Conservation (phyloP, 2,329 filamentous ascomycete genomes). For the Fusarium metavorans region DNA sequence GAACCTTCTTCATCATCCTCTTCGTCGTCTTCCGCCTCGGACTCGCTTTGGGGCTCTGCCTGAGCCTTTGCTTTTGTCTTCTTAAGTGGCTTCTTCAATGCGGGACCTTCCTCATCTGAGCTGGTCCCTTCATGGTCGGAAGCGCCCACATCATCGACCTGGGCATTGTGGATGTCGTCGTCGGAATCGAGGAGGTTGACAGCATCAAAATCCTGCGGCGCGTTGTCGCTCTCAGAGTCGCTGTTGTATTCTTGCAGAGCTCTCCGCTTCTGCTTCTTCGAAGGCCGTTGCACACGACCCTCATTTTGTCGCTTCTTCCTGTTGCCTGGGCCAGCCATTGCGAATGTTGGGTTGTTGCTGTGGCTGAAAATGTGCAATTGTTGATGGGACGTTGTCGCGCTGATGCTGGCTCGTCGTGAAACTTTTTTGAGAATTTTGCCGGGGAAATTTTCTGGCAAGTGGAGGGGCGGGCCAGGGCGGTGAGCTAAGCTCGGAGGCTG, state of each 20-base stretch:
- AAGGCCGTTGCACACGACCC: conserved; percentile 53
- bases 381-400: conserved; percentile 25
- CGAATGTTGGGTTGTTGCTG: conserved; percentile 23
- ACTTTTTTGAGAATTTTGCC: conserved; percentile 46
- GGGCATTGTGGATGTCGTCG: conserved; percentile 66
- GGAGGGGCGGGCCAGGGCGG: conserved; percentile 42
- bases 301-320: conserved; percentile 53
- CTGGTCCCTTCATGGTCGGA: conserved; percentile 53
- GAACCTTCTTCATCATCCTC: conserved; percentile 43
- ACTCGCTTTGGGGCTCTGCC: conserved; percentile 35
- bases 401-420: conserved; percentile 33
- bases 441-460: conserved; percentile 43
- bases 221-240: conserved; percentile 60
- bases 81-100: conserved; percentile 46
- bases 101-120: conserved; percentile 51
- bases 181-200: conserved; percentile 69
- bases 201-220: conserved; percentile 59
- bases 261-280: conserved; percentile 65
- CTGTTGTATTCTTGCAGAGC: conserved; percentile 63
- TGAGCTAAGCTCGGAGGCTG: conserved; percentile 35
- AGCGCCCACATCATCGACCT: conserved; percentile 61
- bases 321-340: conserved; percentile 50
- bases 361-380: conserved; percentile 14
- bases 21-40: conserved; percentile 39
- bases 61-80: conserved; percentile 47